Conservation (phyloP, 2,329 filamentous ascomycete genomes). For the Diaporthe caulivora region DNA sequence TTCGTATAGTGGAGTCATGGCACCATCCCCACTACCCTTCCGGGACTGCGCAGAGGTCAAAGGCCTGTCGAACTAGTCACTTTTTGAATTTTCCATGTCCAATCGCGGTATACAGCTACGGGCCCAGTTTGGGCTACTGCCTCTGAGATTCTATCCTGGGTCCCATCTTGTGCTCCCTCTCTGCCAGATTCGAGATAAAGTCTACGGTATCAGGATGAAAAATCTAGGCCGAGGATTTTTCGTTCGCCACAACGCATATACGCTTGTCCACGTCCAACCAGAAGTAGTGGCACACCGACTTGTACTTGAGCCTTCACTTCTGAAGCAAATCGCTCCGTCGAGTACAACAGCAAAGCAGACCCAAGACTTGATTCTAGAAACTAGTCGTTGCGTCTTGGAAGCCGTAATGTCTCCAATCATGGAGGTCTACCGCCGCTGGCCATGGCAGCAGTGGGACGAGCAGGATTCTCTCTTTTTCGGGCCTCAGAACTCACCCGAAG, state of each 20-base stretch:
- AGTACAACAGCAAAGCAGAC: not conserved
- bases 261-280: not conserved
- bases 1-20: constrained; percentile 28
- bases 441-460: constrained; percentile 34
- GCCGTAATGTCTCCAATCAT: not conserved
- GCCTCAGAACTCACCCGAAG: not conserved
- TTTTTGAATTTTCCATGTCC: constrained; percentile 32
- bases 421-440: constrained; percentile 30
- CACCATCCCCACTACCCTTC: constrained; percentile 16
- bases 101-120: constrained; percentile 32
- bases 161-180: constrained; percentile 22
- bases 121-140: constrained; percentile 13
- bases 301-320: constrained; percentile 23
- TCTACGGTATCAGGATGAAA: constrained; percentile 7
- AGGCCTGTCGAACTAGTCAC: not conserved
- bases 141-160: not conserved
- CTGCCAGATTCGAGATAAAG: not conserved
- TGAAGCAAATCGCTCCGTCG: not conserved
- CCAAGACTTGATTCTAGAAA: not conserved
- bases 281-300: constrained; percentile 12
- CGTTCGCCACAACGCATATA: constrained; percentile 23
- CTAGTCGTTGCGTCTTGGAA: constrained; percentile 12
- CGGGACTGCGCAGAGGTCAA: not conserved
- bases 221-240: constrained; percentile 11
- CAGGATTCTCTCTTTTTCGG: constrained; percentile 23